Conservation (phyloP, 2,329 filamentous ascomycete genomes). For the Paracamarosporium sp. region DNA sequence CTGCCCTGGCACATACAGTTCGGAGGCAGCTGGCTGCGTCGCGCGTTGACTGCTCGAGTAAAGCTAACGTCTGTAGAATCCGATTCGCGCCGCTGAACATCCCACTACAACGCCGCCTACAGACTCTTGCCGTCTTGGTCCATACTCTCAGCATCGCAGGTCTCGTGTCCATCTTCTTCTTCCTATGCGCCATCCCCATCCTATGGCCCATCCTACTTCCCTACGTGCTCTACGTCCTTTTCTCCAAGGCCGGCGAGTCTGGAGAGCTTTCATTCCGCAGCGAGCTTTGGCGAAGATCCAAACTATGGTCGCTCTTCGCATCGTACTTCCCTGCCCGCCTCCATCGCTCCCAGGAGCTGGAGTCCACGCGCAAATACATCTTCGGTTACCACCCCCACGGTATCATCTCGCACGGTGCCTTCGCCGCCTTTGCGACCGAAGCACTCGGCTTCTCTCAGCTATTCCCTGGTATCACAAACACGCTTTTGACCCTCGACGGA, state of each 20-base stretch:
- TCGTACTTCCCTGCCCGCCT: slow-evolving; percentile 90
- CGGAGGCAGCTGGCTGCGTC: neutral
- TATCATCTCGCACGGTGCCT: slow-evolving; percentile 96
- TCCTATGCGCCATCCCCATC: slow-evolving; percentile 88
- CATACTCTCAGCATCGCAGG: slow-evolving; percentile 58
- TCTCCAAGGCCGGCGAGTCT: slow-evolving; percentile 78
- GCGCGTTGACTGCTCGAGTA: neutral
- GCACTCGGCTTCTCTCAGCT: slow-evolving; percentile 84
- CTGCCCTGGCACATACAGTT: neutral
- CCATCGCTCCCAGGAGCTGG: slow-evolving; percentile 81
- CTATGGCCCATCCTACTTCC: slow-evolving; percentile 81
- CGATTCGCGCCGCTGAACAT: slow-evolving; percentile 88
- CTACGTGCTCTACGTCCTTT: slow-evolving; percentile 83
- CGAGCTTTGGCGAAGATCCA: slow-evolving; percentile 73
- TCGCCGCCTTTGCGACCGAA: slow-evolving; percentile 88
- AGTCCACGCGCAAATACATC: slow-evolving; percentile 88
- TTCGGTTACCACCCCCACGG: slow-evolving; percentile 98
- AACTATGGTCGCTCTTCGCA: slow-evolving; percentile 87
- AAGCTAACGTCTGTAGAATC: slow-evolving; percentile 58
- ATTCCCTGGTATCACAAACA: slow-evolving; percentile 95
- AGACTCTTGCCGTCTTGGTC: slow-evolving; percentile 57
- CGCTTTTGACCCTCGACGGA: slow-evolving; percentile 88
- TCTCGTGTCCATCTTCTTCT: slow-evolving; percentile 80
- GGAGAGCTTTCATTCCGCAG: slow-evolving; percentile 78
- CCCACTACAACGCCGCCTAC: slow-evolving; percentile 56